phyloP scores from a whole-genome alignment of 495 filamentous ascomycete genomes.

The Achaetomiella virescens region DNA sequence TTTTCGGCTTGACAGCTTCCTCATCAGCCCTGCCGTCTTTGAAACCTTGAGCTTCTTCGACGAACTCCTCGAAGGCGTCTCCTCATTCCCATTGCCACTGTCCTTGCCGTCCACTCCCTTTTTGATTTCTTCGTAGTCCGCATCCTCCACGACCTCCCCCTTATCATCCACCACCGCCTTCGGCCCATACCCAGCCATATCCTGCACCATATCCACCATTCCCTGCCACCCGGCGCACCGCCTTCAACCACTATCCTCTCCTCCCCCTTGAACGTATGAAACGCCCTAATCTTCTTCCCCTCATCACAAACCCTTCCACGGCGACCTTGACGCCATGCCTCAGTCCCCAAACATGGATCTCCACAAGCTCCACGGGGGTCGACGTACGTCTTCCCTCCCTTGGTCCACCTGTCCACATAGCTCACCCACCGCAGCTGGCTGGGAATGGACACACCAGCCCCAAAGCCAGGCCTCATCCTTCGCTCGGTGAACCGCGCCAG shows the following conservation, averaged over 20 bases:
- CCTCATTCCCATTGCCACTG: conserved; percentile 1
- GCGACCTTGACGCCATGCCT: conserved; percentile 81
- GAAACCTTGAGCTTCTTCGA: conserved; percentile 18
- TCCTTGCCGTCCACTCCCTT: background rate
- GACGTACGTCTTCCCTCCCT: conserved; percentile 66
- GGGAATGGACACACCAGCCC: conserved; percentile 85
- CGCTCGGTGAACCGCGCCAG: conserved; percentile 76
- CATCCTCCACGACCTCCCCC: conserved; percentile 23
- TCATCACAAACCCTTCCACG: conserved; percentile 80
- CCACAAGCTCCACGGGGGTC: conserved; percentile 79
- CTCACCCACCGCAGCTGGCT: conserved; percentile 81
- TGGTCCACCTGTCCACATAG: conserved; percentile 86
- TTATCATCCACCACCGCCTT: conserved; percentile 23
- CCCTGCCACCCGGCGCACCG: conserved; percentile 42
- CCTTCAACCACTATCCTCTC: conserved; percentile 70
- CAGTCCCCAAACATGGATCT: conserved; percentile 86
- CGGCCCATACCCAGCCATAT: conserved; percentile 44
- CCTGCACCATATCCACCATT: conserved; percentile 46
- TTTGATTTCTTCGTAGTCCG: conserved; percentile 15
- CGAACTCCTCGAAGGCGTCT: conserved; percentile 14
- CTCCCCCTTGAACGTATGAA: conserved; percentile 69
- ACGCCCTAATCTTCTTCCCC: conserved; percentile 75
- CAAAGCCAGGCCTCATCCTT: conserved; percentile 84
- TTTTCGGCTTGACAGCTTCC: conserved; percentile 21
- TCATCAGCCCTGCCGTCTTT: conserved; percentile 15